Conservation (phyloP, 2,329 filamentous ascomycete genomes). For the Lasiodiplodia citricola region DNA sequence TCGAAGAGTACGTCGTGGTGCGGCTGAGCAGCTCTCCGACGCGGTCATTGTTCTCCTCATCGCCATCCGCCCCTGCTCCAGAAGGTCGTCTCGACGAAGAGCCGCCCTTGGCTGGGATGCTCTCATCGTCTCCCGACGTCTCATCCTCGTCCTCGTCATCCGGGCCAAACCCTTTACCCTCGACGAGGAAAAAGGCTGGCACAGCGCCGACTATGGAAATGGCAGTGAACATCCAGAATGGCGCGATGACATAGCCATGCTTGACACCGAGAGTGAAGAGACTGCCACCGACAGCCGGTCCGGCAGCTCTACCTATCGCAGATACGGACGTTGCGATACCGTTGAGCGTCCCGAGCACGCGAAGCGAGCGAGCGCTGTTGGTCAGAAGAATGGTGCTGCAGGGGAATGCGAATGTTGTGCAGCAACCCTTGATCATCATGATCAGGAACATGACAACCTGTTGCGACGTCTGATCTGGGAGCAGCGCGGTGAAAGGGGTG, state of each 20-base stretch:
- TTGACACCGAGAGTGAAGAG: conserved; percentile 79
- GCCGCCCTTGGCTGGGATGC: conserved; percentile 25
- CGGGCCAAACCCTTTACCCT: conserved; percentile 71
- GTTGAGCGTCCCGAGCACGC: conserved; percentile 85
- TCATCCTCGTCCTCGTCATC: conserved; percentile 40
- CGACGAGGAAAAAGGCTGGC: conserved; percentile 74
- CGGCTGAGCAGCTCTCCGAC: conserved; percentile 36
- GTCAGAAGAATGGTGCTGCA: conserved; percentile 89
- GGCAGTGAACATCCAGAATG: conserved; percentile 78
- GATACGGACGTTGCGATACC: conserved; percentile 85
- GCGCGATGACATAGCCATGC: conserved; percentile 74
- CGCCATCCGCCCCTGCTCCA: neutral
- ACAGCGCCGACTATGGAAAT: conserved; percentile 70
- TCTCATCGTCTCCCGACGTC: conserved; percentile 41
- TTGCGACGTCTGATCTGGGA: conserved; percentile 57
- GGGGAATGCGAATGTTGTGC: conserved; percentile 84
- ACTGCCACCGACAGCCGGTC: conserved; percentile 75
- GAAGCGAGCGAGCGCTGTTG: conserved; percentile 77
- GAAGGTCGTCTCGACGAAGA: neutral
- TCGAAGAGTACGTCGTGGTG: conserved; percentile 36
- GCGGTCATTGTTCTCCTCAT: conserved; percentile 3
- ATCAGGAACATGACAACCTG: conserved; percentile 67
- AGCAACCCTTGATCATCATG: conserved; percentile 75
- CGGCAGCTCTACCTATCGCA: conserved; percentile 78
- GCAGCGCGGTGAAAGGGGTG: conserved; percentile 79